phyloP scores from a whole-genome alignment of 2,329 filamentous ascomycete species.

The Penicillium verrucosum region DNA sequence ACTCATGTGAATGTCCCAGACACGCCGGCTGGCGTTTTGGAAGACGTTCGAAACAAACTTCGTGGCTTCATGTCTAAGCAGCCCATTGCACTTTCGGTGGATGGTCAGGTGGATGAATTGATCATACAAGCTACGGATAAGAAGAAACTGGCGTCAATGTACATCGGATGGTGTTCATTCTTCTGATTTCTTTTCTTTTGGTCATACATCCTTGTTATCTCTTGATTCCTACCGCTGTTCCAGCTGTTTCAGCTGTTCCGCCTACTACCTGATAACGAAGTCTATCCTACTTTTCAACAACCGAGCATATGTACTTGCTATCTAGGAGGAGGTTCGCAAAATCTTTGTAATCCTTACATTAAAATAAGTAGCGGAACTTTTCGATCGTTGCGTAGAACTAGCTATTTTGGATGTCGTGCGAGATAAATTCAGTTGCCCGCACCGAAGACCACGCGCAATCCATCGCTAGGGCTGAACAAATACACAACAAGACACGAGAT shows the following conservation, averaged over 20 bases:
- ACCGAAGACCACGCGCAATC: neutral
- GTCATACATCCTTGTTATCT: neutral
- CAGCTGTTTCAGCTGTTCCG: no score
- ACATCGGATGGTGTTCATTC: conserved; percentile 87
- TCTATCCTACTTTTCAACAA: neutral
- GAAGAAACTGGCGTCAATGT: conserved; percentile 83
- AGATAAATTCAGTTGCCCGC: neutral
- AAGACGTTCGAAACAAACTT: conserved; percentile 84
- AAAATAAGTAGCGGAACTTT: neutral
- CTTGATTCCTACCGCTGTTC: neutral
- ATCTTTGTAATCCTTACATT: neutral
- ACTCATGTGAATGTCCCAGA: conserved; percentile 56
- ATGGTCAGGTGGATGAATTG: conserved; percentile 95
- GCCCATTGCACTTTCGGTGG: conserved; percentile 87
- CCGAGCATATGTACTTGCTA: neutral
- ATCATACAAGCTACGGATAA: conserved; percentile 82
- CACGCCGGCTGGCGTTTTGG: conserved; percentile 75
- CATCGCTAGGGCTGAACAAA: neutral
- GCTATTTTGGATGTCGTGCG: neutral
- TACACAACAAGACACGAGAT: neutral
- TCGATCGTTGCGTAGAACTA: neutral
- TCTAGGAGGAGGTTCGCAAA: no score
- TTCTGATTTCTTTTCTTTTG: conserved; percentile 43
- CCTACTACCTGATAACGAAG: neutral
- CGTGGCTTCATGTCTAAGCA: conserved; percentile 79